Evolutionary conservation across 177 flowering plant species (phyloP), one percentile per base, ranked within the genome.

Genomic region (Vitis hybrid): DNA sequence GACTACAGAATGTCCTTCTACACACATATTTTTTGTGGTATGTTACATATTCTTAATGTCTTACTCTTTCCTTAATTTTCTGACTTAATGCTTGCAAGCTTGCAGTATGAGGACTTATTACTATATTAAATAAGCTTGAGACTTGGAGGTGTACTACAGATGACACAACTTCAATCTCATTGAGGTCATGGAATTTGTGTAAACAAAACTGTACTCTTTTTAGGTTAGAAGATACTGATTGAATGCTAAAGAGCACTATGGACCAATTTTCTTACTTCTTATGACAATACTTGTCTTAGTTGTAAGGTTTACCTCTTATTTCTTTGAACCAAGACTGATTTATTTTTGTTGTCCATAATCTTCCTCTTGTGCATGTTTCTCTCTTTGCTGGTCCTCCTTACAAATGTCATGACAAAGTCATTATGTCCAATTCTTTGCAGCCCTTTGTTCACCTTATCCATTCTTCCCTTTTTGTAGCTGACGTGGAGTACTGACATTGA

Each of bases 1-100:
- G 90, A 85, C 21, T 88, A 91, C 74, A 75, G 65, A 65, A 51
- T 52, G 66, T 78, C 85, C 52, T 86, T 87, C 72, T 68, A 70
- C 67, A 58, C 79, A 19, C 70, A 69, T 75, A 79, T 88, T 52
- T 75, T 88, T 66, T 73, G 74, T 75, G 98, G 97, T 88, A 84
- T 78, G 19, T 75, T 46, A 2, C 11, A 6, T 67, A 11, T 61
- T 54, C 56, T 70, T 46, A 17, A 24, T 27, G 15, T 14, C 10
- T 30, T 52, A 61, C 35, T 15, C 40, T 63, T 63, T 6, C 14
- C 15, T 52, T 58, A 19, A 17, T 18, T 50, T 63, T n/a, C 1
- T 13, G 17, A 46, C 65, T 17, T 63, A 9, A 46, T 17, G 30
- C 3, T 63, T 63, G 49, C 10, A 17, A 11, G 49, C 19, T 63